Base-by-base conservation (phyloP, 192 early-diverging fungal genomes). In the Oehlia diaphana region DNA sequence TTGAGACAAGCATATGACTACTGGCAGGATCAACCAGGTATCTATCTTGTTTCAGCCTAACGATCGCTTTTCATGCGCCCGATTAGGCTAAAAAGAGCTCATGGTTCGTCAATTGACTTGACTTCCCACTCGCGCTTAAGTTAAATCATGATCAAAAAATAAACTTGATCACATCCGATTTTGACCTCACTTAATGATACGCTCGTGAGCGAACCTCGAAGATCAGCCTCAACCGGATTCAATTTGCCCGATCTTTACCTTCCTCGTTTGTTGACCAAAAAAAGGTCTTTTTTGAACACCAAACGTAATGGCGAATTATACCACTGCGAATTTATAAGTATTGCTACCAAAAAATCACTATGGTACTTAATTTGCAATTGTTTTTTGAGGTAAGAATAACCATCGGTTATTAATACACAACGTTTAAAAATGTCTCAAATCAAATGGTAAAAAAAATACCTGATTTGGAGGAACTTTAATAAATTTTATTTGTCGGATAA, bases 11-110 rank as follows among this genome's bases (percentile, higher is more conserved):
- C 89, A 90, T 89, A 89, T 91, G 88, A 90, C 88, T 91, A 91
- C 90, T 91, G 89, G 90, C 89, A 90, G 88, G 90, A 91, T 91
- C 89, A 91, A 91, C 90, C 90, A 90, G 90, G 87, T 90, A 91
- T 83, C 85, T 83, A 79, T 81, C 72, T 49, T 83, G 9, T 0
- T 9, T 66, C 23, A 66, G 50, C 50, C 50, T 53, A 53, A 19
- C 16, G 50, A 0, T 35, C 14, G 2, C 3, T 5, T 2, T 3
- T 31, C 28, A 31, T 3, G 35, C 4, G 31, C 4, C 64, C 12
- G 9, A n/a, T 35, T 14, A 19, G 3, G 49, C 50, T 19, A 66
- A 12, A 4, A 5, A 2, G n/a, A 0, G 23, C 6, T 14, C 13
- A 33, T 33, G 9, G 12, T 33, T 66, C 31, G 35, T 16, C 64